These are phyloP conservation scores for Kwoniella heveanensis DNA, from an alignment of 768 basidiomycete genomes.

Conservation along the genomic window DNA sequence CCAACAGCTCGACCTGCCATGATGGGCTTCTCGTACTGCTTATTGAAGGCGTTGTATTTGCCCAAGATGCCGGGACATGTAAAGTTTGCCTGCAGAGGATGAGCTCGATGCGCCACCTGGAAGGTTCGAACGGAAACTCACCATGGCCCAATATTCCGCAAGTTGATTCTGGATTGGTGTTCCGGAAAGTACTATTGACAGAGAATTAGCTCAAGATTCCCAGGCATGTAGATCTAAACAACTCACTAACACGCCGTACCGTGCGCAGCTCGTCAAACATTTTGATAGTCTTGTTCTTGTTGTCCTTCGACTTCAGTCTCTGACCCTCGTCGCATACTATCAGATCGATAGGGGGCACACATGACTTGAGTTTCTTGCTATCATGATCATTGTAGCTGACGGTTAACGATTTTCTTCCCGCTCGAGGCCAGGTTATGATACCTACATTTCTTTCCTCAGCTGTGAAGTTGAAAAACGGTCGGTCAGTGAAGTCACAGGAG, in stretches of 20 bases:
- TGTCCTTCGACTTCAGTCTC: conserved; percentile 81
- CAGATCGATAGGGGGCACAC: conserved; percentile 78
- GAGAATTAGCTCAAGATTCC: no score
- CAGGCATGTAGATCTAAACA: no score
- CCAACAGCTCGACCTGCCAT: conserved; percentile 79
- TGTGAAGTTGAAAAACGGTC: conserved; percentile 8
- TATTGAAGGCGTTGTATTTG: conserved; percentile 55
- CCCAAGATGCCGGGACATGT: conserved; percentile 88
- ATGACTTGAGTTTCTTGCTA: conserved; percentile 55
- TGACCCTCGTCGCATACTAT: conserved; percentile 99
- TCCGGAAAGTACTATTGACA: conserved; percentile 70
- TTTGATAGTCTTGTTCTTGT: conserved; percentile 78
- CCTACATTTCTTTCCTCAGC: conserved; percentile 78
- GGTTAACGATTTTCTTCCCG: no score
- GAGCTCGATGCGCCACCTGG: background rate
- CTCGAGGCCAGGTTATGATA: conserved; percentile 23
- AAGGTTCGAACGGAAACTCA: no score
- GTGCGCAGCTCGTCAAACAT: conserved; percentile 81
- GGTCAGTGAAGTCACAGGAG: no score
- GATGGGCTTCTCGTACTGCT: conserved; percentile 83
- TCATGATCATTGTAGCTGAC: no score
- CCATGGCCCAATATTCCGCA: conserved; percentile 95
- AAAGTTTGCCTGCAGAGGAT: conserved; percentile 71
- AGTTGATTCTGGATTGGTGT: conserved; percentile 98
- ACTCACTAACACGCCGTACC: conserved; percentile 67